Evolutionary conservation across 2,329 filamentous ascomycete genomes (phyloP).

Genomic region (Mycocentrospora acerina): DNA sequence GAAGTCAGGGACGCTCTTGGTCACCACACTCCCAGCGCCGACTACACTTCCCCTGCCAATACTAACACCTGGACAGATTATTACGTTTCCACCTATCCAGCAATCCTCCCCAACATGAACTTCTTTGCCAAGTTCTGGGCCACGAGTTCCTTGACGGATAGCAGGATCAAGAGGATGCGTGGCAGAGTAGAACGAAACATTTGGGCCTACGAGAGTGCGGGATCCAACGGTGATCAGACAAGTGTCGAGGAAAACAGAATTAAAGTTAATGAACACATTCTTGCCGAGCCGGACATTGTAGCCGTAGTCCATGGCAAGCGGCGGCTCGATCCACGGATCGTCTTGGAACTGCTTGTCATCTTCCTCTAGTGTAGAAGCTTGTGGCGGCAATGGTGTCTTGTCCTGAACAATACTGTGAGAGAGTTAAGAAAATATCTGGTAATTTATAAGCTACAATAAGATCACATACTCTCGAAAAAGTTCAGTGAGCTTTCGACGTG

Average conservation of each 20-base stretch:
- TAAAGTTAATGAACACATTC: slow-evolving; percentile 74
- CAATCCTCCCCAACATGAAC: slow-evolving; percentile 74
- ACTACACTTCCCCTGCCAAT: slow-evolving; percentile 74
- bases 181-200: slow-evolving; percentile 73
- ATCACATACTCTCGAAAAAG: slow-evolving; percentile 69
- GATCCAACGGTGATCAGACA: slow-evolving; percentile 72
- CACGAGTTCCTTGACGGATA: slow-evolving; percentile 70
- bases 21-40: slow-evolving; percentile 82
- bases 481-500: slow-evolving; percentile 64
- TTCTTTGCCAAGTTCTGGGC: slow-evolving; percentile 72
- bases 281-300: slow-evolving; percentile 70
- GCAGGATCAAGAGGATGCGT: slow-evolving; percentile 76
- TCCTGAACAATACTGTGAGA: slow-evolving; percentile 67
- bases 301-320: slow-evolving; percentile 75
- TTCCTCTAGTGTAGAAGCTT: slow-evolving; percentile 57
- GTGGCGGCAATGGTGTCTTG: slow-evolving; percentile 63
- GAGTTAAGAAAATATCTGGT: no score
- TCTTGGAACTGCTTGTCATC: slow-evolving; percentile 66
- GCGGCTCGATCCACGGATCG: slow-evolving; percentile 69
- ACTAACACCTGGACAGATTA: slow-evolving; percentile 72
- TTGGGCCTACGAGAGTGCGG: slow-evolving; percentile 76
- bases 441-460: not conserved
- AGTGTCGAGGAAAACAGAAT: slow-evolving; percentile 76
- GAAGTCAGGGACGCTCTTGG: slow-evolving; percentile 70
- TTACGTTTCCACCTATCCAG: slow-evolving; percentile 53